Evolutionary conservation across 2,329 filamentous ascomycete genomes (phyloP), one percentile per base, ranked within the genome.

Genomic region (Tolypocladium paradoxum): DNA sequence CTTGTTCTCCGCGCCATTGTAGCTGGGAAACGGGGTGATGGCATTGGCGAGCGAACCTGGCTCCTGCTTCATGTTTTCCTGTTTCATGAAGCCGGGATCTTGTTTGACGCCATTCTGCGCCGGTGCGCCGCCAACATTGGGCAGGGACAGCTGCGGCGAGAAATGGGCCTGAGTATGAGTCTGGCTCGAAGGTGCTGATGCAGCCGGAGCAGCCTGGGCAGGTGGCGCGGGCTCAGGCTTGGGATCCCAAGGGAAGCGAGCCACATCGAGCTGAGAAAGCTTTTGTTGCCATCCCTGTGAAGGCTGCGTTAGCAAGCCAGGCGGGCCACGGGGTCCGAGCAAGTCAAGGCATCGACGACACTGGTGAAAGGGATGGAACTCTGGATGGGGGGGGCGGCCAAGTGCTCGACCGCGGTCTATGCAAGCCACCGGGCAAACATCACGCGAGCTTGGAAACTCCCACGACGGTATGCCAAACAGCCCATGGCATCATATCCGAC

Each of bases 161-260:
- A 67, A 69, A 49, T 65, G 64, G 50, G 64, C 59, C 56, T 68
- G 66, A 7, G 63, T 57, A 49, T 68, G 65, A 16, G 57, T 54
- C 36, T 62, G 61, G 37, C 57, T 51, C 22, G 53, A n/a, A 16
- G 57, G 54, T 29, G 60, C 53, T 31, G 56, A 46, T 33, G 60
- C 56, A 46, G 64, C 54, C 27, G 60, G 56, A 60, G 66, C 49
- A 65, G 70, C 57, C 64, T 72, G 65, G 68, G 64, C 57, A 58
- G 65, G 60, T 24, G 63, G 59, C 18, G 65, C 59, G n/a, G 81
- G 79, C 51, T 87, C 84, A 49, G 87, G 85, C 65, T 87, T 85
- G 45, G 93, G 92, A 66, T 99, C 93, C 93, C 93, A 99, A 12
- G 93, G 92, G 68, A 97, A 96, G 54, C 82, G 76, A 55, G 93